Conservation (phyloP, 352 stramenopile species). For the Aphanomyces invadans region DNA sequence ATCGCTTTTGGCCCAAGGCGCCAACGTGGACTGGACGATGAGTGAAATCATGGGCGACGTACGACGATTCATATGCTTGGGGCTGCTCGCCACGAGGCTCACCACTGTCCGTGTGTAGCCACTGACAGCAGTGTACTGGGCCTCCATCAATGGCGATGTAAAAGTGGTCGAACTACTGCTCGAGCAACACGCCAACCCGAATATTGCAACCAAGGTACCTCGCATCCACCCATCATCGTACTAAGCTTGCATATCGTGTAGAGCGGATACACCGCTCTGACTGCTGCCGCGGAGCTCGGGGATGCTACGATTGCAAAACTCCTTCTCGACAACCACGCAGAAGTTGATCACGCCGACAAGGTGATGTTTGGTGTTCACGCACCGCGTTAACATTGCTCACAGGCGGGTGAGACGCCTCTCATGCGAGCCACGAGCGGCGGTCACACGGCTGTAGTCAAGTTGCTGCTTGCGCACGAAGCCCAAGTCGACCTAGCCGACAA, state of each 20-base stretch:
- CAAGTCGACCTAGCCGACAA: background rate
- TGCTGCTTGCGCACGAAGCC: background rate
- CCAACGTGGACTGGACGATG: constrained; percentile 1
- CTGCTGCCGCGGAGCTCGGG: background rate
- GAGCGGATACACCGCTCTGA: constrained; percentile 5
- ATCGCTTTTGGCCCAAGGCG: constrained; percentile 2
- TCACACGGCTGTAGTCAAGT: background rate
- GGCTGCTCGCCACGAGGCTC: too few species aligned
- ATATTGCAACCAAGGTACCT: constrained; percentile 6
- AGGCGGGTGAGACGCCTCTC: background rate
- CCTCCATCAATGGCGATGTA: constrained; percentile 5
- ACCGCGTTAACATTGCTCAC: background rate
- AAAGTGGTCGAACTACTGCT: constrained; percentile 4
- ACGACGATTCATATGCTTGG: too few species aligned
- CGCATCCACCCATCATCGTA: background rate
- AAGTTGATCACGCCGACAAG: background rate
- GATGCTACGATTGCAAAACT: background rate
- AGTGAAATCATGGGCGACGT: constrained; percentile 12
- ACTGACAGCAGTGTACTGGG: constrained; percentile 1
- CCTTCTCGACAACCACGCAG: background rate
- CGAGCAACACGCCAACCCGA: background rate
- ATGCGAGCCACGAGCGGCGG: background rate
- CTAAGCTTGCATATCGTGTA: background rate
- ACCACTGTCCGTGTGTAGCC: background rate
- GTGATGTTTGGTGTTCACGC: background rate